Evolutionary conservation across 257 asterid species (phyloP).

Genomic region (Knoxia roxburghii): DNA sequence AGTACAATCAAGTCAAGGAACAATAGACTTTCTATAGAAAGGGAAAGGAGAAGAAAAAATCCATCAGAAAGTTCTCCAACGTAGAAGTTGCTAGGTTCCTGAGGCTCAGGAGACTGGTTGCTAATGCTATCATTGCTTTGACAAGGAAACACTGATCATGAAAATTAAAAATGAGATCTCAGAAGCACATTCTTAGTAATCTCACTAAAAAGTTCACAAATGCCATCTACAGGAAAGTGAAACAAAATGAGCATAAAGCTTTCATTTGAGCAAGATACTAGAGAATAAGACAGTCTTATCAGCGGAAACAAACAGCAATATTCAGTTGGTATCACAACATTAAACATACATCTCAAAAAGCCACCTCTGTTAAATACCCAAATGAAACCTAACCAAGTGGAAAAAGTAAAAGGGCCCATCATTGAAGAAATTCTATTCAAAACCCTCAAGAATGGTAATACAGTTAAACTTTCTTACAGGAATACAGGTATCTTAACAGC

Average conservation of each 20-base stretch:
- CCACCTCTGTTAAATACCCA: not conserved
- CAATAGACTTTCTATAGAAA: too few relatives aligned
- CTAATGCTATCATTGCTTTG: not conserved
- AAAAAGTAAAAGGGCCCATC: not conserved
- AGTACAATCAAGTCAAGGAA: too few relatives aligned
- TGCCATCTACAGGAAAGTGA: not conserved
- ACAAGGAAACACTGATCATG: not conserved
- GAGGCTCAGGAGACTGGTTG: not conserved
- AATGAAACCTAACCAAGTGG: not conserved
- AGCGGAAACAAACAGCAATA: not conserved
- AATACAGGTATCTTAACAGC: slow-evolving; percentile 26
- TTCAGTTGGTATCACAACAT: not conserved
- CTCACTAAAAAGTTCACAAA: not conserved
- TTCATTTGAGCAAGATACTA: not conserved
- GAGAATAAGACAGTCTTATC: not conserved
- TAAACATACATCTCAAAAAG: not conserved
- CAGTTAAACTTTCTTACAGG: slow-evolving; percentile 28
- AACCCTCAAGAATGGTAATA: slow-evolving; percentile 8
- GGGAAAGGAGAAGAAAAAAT: too few relatives aligned
- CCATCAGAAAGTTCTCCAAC: too few relatives aligned
- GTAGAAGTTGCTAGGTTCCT: too few relatives aligned
- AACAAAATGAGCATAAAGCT: not conserved
- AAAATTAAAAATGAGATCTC: not conserved
- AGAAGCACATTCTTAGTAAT: not conserved
- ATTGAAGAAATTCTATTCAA: not conserved